Evolutionary conservation across 2,329 filamentous ascomycete genomes (phyloP).

Genomic region (Apiospora arundinis): DNA sequence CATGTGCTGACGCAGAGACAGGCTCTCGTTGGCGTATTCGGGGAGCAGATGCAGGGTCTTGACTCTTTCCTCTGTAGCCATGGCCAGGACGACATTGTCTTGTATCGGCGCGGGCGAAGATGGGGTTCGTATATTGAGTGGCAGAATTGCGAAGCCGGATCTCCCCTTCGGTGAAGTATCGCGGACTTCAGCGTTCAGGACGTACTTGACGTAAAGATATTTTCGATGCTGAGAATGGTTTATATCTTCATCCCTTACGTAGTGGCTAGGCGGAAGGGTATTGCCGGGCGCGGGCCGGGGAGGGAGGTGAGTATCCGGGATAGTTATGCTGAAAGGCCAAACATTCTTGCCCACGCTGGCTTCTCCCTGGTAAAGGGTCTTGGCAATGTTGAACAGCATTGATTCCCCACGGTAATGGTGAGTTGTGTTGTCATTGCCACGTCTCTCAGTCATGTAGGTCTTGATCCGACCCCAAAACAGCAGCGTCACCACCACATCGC

Average conservation of each 20-base stretch:
- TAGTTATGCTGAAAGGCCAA: constrained; percentile 40
- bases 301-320: constrained; percentile 31
- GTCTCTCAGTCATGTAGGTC: background rate
- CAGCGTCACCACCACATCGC: constrained; percentile 18
- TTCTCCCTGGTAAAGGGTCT: constrained; percentile 29
- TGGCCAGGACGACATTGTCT: constrained; percentile 26
- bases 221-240: constrained; percentile 20
- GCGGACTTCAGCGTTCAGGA: constrained; percentile 38
- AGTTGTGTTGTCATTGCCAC: constrained; percentile 3
- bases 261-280: background rate
- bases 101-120: constrained; percentile 28
- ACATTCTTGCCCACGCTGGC: constrained; percentile 18
- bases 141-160: constrained; percentile 30
- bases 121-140: constrained; percentile 30
- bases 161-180: constrained; percentile 12
- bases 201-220: constrained; percentile 45
- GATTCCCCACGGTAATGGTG: constrained; percentile 22
- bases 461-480: constrained; percentile 14
- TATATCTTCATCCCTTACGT: background rate
- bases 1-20: constrained; percentile 42
- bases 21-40: constrained; percentile 31
- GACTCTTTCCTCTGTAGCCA: background rate
- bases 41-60: constrained; percentile 39
- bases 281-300: constrained; percentile 17
- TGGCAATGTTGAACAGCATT: constrained; percentile 31